A percentile compares a stretch with the other conserved stretches of the same genome.
phyloP scores from a whole-genome alignment of 345 rosid genomes.

The Acer saccharum region DNA sequence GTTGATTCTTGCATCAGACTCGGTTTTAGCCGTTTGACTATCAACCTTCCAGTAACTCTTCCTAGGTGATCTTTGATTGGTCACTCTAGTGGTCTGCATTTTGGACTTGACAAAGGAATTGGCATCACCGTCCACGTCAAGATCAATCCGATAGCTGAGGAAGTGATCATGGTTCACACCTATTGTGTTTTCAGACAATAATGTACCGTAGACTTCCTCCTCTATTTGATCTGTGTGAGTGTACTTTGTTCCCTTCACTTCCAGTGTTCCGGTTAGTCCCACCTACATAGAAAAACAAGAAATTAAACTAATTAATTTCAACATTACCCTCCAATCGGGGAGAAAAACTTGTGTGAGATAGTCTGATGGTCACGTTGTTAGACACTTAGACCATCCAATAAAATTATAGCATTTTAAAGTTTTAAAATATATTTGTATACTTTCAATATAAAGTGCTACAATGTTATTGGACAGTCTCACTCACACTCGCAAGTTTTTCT shows the following conservation, averaged over 20 bases:
- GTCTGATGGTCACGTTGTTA: too few relatives aligned
- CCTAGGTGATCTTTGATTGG: conserved; percentile 29
- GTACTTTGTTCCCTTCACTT: conserved; percentile 38
- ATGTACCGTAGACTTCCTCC: conserved; percentile 37
- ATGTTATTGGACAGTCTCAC: too few relatives aligned
- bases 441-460: too few relatives aligned
- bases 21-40: conserved; percentile 35
- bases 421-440: too few relatives aligned
- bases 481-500: too few relatives aligned
- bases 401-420: too few relatives aligned
- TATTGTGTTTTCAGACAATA: conserved; percentile 40
- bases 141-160: conserved; percentile 46
- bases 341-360: too few relatives aligned
- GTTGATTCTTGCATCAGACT: conserved; percentile 37
- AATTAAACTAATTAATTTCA: too few relatives aligned
- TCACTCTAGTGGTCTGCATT: conserved; percentile 15
- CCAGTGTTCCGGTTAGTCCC: conserved; percentile 39
- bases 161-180: conserved; percentile 48
- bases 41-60: conserved; percentile 50
- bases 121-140: conserved; percentile 43
- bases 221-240: conserved; percentile 29
- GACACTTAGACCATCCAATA: too few relatives aligned
- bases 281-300: conserved; percentile 28
- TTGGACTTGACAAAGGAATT: conserved; percentile 46
- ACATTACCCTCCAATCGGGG: too few relatives aligned